Evolutionary conservation across 352 stramenopile species (phyloP), one percentile per base, ranked within the genome.

Genomic region (Globisporangium perplexum): DNA sequence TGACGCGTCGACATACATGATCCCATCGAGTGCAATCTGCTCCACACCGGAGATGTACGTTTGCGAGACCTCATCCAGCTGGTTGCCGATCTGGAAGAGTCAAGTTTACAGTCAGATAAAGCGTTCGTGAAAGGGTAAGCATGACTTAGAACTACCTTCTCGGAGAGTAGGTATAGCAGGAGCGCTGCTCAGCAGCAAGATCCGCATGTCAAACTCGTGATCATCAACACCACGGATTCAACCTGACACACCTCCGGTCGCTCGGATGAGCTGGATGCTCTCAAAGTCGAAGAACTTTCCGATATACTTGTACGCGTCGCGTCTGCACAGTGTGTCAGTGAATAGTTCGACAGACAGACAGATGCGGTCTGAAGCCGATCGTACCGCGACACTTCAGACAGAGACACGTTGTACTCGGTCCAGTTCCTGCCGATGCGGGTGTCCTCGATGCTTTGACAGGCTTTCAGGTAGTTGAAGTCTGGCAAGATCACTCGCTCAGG

Each of bases 231-330:
- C 8, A 23, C 20, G 36, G n/a, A 26, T 50, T 41, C 30, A 28
- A 38, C 20, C n/a, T 18, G 18, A 26, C 20, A 31, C 71, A 92
- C 84, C 84, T 18, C 85, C 85, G 15, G 77, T 68, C 15, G 85
- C 72, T 55, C 81, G 80, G 62, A 95, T 90, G 46, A 90, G 71
- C 47, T 86, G 65, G 42, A 64, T 70, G 49, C 57, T 84, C 31
- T 95, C 81, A 47, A 93, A 92, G 53, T 95, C 71, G 44, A 95
- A 93, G 54, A 77, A 88, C 49, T 79, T 87, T 17, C 75, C 63
- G 0, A 92, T 50, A 44, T 86, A 91, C 41, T 81, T 77, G 53
- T 76, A 75, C 20, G 68, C 64, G 47, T 92, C 80, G 33, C 68
- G 66, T 26, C 80, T 93, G 36, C 14, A 26, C 4, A 50, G 3